Evolutionary conservation across 2,329 filamentous ascomycete genomes (phyloP), one percentile per base, ranked within the genome.

Genomic region (Fusarium sp.): DNA sequence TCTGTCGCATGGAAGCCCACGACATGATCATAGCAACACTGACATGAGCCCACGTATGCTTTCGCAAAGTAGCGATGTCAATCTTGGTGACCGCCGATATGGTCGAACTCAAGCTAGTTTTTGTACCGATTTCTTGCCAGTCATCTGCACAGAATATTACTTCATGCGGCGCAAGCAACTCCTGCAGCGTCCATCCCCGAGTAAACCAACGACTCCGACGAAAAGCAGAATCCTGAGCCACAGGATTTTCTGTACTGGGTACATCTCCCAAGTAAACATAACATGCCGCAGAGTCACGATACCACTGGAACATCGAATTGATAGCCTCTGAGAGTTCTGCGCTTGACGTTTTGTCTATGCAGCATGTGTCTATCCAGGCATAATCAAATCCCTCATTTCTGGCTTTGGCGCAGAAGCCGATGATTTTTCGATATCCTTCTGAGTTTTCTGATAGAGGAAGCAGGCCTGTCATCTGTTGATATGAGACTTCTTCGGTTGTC

Each of bases 261-360:
- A 65, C 61, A 22, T 65, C 62, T 18, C 20, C 13, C 2, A 65
- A 20, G 10, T 60, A 53, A 0, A 66, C 62, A 22, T 65, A 65
- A 7, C 62, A 65, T 10, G 62, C 62, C 6, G 38, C 62, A 12
- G 62, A 38, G 1, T 40, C 24, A 2, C 54, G 20, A 12, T 65
- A 65, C 62, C 62, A 65, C 13, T 44, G 53, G 1, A 65, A 66
- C 62, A 65, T 65, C 0, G 61, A 66, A 20, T 65, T 65, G 3
- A 65, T 65, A 0, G 62, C 61, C 1, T 65, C 62, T 0, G 62
- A 65, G 1, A 65, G 25, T 22, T 65, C 62, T 6, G 62, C 62
- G 6, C 62, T 65, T 6, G 61, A 65, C 2, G 62, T 65, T 10
- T 65, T 65, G 34, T 65, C 62, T 29, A 65, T 65, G 1, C 62